Base-by-base conservation (phyloP, 106 monocot genomes). In the Amphibolis antarctica region DNA sequence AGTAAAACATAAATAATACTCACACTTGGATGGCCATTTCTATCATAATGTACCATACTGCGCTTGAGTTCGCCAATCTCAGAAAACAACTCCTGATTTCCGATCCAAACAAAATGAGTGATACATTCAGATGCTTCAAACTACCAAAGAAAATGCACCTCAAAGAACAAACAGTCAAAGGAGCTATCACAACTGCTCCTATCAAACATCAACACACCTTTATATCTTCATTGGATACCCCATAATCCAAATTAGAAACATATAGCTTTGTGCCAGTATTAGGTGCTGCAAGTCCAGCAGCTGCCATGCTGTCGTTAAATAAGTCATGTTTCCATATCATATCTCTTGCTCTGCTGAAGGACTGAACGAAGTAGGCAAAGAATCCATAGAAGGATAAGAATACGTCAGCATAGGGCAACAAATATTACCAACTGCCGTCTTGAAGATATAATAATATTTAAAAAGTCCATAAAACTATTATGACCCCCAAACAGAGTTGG, bases 191-290 rank as follows among this genome's bases (percentile, higher is more conserved):
- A 60, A 59, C 74, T 59, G 59, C 47, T 19, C 56, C 66, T 54
- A 50, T 47, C 54, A 70, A 66, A 53, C 44, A 51, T 42, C 59
- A 70, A 69, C 64, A 60, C 67, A 98, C 96, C 90, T 87, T 86
- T 57, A 98, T 87, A 82, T 98, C 96, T 55, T 90, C 86, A 78
- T 85, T 98, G 46, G 90, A 85, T 25, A 98, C 96, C 62, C 96
- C 80, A 75, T 80, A 82, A 75, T 98, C 90, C 75, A 98, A 82
- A 68, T 98, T 98, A 47, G 96, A 98, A 68, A 98, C 77, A 71
- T 90, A 98, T 14, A 98, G 60, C 60, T 98, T 98, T 69, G 84
- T 79, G 64, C 89, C 83, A 27, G 59, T 69, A 60, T 90, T 84
- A 74, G 52, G 44, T 73, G 75, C 82, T 66, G 72, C 42, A 70